Base-by-base conservation (phyloP, 441 rosid species). In the Omphalea diandra region DNA sequence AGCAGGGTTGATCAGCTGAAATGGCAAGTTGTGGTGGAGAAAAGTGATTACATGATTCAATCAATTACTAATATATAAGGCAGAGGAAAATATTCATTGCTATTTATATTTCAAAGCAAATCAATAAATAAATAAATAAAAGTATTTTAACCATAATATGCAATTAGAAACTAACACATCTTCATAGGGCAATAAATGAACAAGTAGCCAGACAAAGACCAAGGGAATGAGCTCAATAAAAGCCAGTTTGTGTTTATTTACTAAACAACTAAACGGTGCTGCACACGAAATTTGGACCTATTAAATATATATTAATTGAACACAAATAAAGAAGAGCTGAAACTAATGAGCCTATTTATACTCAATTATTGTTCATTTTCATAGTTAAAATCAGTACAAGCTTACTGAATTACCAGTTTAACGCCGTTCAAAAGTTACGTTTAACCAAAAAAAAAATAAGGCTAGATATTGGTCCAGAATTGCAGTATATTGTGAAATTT, bases 1-100 rank as follows among this genome's bases (percentile, higher is more conserved):
- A n/a, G 99, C 98, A 22, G 98, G 98, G 77, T 95, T 95, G 82
- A 95, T 82, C 75, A 89, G 63, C 99, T 95, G 92, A 67, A 76
- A 77, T 47, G 72, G 40, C 67, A 77, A 56, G 0, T 33, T 12
- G 40, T 24, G 26, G 38, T 40, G 56, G 4, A 55, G 36, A 4
- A 47, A 47, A 27, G 36, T 2, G 22, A 72, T 20, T n/a, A 24
- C 40, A 50, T 31, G 7, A n/a, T 18, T 22, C 11, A 44, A 65
- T 2, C 8, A 35, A 62, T 63, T 62, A 15, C 18, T 5, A 47
- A 47, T 15, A 64, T 33, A 32, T 32, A 53, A 54, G 20, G 24
- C 41, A 67, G 5, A 31, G 46, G 8, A 26, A 63, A 22, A 12
- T 9, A 10, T 55, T 41, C n/a, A 32, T 43, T 17, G 24, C 53